Conservation (phyloP, 2,329 filamentous ascomycete species). For the Diplodia seriata region DNA sequence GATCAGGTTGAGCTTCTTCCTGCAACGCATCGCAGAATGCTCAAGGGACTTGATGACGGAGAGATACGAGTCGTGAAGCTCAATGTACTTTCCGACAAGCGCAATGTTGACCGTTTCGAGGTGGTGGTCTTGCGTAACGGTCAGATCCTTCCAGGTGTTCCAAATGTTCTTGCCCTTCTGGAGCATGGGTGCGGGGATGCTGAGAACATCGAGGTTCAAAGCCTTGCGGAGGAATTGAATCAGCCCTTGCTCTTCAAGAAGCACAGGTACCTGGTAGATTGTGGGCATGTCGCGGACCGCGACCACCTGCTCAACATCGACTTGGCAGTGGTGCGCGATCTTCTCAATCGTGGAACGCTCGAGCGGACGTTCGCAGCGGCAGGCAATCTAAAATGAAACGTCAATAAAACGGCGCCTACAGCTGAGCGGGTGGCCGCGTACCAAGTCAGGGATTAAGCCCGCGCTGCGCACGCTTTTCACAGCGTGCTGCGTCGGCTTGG, state of each 20-base stretch:
- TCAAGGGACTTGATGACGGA: conserved; percentile 86
- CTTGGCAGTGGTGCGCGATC: conserved; percentile 87
- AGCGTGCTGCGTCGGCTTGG: conserved; percentile 93
- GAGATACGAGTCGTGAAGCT: conserved; percentile 84
- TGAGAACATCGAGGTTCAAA: conserved; percentile 68
- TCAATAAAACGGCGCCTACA: conserved; percentile 29
- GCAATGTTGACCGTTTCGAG: conserved; percentile 78
- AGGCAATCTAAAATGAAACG: conserved; percentile 72
- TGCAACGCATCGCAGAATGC: conserved; percentile 87
- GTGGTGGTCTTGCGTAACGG: conserved; percentile 69
- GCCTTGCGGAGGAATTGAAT: conserved; percentile 69
- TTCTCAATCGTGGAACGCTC: conserved; percentile 79
- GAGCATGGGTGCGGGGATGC: conserved; percentile 61
- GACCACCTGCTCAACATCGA: conserved; percentile 83
- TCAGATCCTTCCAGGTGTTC: conserved; percentile 77
- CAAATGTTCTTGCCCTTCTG: conserved; percentile 73
- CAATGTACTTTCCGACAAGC: conserved; percentile 90
- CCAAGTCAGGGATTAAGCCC: conserved; percentile 68
- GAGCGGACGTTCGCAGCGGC: conserved; percentile 81
- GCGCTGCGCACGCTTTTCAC: conserved; percentile 84
- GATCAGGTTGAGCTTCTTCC: conserved; percentile 77
- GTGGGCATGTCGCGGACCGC: conserved; percentile 86
- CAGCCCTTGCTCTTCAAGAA: conserved; percentile 82
- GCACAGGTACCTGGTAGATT: conserved; percentile 93
- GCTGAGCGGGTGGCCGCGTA: conserved; percentile 46